Percentiles rank a stretch among this genome's conserved stretches.
These are phyloP conservation scores for Articulospora tetracladia DNA, from an alignment of 495 filamentous ascomycete genomes.

Conservation along the genomic window DNA sequence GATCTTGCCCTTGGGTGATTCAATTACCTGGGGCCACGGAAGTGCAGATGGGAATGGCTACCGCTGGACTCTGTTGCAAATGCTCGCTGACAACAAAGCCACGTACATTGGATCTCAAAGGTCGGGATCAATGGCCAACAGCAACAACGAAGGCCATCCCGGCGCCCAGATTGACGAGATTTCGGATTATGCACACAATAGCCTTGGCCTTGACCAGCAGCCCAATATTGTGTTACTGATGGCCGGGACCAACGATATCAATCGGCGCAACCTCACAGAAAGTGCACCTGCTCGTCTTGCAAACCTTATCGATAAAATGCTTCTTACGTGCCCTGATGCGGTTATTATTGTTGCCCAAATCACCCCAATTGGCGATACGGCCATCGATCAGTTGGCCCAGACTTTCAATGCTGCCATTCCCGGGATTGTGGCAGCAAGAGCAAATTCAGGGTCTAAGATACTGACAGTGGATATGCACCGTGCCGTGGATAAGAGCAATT, in stretches of 20 bases:
- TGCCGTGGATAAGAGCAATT: too few relatives aligned
- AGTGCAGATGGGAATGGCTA: slow-evolving; percentile 52
- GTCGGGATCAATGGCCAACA: slow-evolving; percentile 1
- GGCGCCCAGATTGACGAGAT: slow-evolving; percentile 26
- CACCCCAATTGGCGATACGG: too few relatives aligned
- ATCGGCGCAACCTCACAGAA: too few relatives aligned
- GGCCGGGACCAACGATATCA: slow-evolving; percentile 32
- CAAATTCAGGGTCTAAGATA: too few relatives aligned
- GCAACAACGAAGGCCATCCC: slow-evolving; percentile 15
- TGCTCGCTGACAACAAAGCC: slow-evolving; percentile 27
- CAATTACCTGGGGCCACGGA: slow-evolving; percentile 50
- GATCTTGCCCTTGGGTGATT: slow-evolving; percentile 32
- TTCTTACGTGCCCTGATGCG: too few relatives aligned
- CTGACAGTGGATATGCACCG: too few relatives aligned
- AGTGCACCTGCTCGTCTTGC: not conserved
- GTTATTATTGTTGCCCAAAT: too few relatives aligned
- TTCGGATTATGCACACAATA: slow-evolving; percentile 25
- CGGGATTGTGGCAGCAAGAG: too few relatives aligned
- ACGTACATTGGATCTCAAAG: slow-evolving; percentile 23
- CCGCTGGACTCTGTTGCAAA: slow-evolving; percentile 37
- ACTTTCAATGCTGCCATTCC: too few relatives aligned
- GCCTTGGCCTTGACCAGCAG: not conserved
- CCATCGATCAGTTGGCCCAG: too few relatives aligned
- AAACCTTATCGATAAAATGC: not conserved
- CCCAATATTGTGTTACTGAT: slow-evolving; percentile 38